Evolutionary conservation across 306 rosid genomes (phyloP).

Genomic region (Parietaria judaica): DNA sequence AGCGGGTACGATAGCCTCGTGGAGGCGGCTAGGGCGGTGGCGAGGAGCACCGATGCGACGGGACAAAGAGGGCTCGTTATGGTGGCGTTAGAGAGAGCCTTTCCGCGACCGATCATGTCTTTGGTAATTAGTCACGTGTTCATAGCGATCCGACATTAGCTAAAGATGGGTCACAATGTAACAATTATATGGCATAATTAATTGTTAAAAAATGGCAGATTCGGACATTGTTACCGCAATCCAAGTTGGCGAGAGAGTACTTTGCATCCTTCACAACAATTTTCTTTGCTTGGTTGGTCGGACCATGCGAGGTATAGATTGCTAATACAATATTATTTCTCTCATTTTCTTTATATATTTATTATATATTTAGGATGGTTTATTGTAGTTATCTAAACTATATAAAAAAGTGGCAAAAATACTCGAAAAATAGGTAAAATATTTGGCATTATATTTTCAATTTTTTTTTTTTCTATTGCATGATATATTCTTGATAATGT

Average conservation of each 20-base stretch:
- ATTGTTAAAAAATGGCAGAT: slow-evolving; percentile 37
- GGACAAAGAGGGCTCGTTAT: slow-evolving; percentile 47
- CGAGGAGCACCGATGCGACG: slow-evolving; percentile 31
- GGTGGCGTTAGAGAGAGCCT: slow-evolving; percentile 53
- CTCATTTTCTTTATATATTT: background rate
- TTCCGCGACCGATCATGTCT: slow-evolving; percentile 53
- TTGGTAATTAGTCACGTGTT: slow-evolving; percentile 29
- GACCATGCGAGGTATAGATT: slow-evolving; percentile 63
- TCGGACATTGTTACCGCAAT: slow-evolving; percentile 47
- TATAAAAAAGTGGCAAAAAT: too few species aligned
- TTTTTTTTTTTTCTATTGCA: background rate
- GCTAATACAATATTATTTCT: background rate
- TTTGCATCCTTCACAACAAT: slow-evolving; percentile 67
- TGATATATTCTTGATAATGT: too few species aligned
- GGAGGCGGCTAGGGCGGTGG: slow-evolving; percentile 56
- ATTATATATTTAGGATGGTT: slow-evolving; percentile 1
- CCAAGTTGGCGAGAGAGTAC: slow-evolving; percentile 60
- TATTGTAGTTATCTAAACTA: background rate
- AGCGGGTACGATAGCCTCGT: slow-evolving; percentile 71
- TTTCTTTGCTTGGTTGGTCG: slow-evolving; percentile 86
- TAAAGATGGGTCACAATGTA: background rate
- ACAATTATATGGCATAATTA: background rate
- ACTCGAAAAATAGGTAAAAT: too few species aligned
- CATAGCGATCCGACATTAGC: background rate
- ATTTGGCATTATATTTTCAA: too few species aligned